Conservation (phyloP, 805 yeast species). For the Teunomyces tritomae region DNA sequence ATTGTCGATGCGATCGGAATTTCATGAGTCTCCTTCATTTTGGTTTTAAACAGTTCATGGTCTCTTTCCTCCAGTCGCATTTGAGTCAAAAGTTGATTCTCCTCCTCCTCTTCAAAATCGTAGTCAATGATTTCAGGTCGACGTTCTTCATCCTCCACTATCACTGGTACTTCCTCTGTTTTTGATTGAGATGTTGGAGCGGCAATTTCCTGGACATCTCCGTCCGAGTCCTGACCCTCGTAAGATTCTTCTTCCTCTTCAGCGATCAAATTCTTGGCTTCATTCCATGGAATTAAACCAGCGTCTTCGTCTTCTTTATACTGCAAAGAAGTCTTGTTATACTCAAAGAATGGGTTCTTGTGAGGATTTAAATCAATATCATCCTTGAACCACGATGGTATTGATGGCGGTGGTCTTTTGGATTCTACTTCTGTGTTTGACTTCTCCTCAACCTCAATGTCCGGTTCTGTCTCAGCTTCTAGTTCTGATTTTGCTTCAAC, state of each 20-base stretch:
- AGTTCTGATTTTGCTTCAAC: background rate
- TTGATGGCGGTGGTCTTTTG: background rate
- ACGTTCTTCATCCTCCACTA: background rate
- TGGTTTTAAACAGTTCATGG: slow-evolving; percentile 56
- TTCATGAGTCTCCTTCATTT: slow-evolving; percentile 20
- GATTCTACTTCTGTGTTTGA: background rate
- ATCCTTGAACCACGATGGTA: slow-evolving; percentile 28
- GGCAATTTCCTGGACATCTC: slow-evolving; percentile 7
- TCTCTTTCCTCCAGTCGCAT: slow-evolving; percentile 70
- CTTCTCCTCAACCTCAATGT: too few species aligned
- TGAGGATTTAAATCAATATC: slow-evolving; percentile 1
- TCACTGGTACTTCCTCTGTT: background rate
- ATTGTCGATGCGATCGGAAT: slow-evolving; percentile 18
- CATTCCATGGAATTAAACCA: slow-evolving; percentile 53
- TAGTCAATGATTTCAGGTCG: slow-evolving; percentile 45
- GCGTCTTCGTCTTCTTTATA: slow-evolving; percentile 42
- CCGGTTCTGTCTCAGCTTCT: background rate
- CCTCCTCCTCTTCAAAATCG: slow-evolving; percentile 77
- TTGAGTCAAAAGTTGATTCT: slow-evolving; percentile 59
- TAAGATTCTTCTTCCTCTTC: slow-evolving; percentile 8
- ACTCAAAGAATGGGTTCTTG: background rate
- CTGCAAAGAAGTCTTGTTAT: background rate
- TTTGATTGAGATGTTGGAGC: slow-evolving; percentile 1
- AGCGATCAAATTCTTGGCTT: slow-evolving; percentile 34
- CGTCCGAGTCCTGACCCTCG: slow-evolving; percentile 5